Evolutionary conservation across 1,284 basidiomycete species (phyloP), one percentile per base, ranked within the genome.

Genomic region (Cryptococcus jaspeensis): DNA sequence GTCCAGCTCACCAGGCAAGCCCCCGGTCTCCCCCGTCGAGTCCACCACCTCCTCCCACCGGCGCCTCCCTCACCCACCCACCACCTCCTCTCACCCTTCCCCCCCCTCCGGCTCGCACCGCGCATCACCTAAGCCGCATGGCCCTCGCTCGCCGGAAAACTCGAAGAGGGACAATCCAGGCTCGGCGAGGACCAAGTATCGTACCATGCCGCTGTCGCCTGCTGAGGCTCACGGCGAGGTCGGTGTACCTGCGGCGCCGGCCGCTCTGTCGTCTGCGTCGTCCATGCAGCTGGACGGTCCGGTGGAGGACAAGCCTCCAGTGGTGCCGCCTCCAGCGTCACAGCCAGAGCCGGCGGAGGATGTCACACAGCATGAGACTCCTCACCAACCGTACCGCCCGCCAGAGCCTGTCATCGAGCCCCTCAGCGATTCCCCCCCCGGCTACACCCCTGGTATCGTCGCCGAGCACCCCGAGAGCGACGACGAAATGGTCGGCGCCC

Each of bases 381-480:
- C 62, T 22, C 62, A 67, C 37, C 61, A 65, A 5, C 64, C 64
- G 0, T 75, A 73, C 55, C 66, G 74, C 37, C 63, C 69, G 0
- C 74, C 74, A 18, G 74, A 75, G 56, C 63, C 69, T 1, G 71
- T 75, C 23, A 62, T 71, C 22, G 74, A 75, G 47, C 63, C 63
- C 3, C 43, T 61, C 16, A 71, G 72, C 18, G 73, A 74, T 36
- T 52, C 64, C 25, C 61, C 64, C 5, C 64, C 63, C 2, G 62
- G 62, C 15, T 68, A 64, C 52, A 59, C 69, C 0, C 71, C 71
- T 0, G 73, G 70, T 2, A 67, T 72, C 3, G 56, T 75, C 4
- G 69, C 70, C 5, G 73, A 69, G 40, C 62, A 71, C 46, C 41
- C 60, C 13, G 61, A 52, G 1, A 60, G 51, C 23, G 70, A 70